A percentile compares a stretch with the other conserved stretches of the same genome.
Evolutionary conservation across 2,329 filamentous ascomycete species (phyloP).

Genomic region (Gnomoniopsis smithogilvyi): DNA sequence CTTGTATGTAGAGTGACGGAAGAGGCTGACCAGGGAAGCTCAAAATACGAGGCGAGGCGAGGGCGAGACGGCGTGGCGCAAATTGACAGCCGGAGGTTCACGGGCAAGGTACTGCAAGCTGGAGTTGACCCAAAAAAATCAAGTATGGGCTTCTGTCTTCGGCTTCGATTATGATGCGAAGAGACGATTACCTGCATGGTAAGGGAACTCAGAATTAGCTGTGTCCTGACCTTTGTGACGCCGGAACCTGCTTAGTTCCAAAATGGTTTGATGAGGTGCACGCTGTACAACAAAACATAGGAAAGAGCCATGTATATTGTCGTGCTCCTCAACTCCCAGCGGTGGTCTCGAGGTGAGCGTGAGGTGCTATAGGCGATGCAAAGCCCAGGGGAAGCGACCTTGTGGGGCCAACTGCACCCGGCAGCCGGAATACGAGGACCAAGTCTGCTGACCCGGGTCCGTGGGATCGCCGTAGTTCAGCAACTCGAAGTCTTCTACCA

Average conservation of each 20-base stretch:
- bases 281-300: not conserved
- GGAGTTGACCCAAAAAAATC: conserved; percentile 2
- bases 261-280: not conserved
- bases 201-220: conserved; percentile 29
- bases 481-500: not conserved
- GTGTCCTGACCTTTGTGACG: conserved; percentile 21
- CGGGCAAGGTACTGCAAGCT: conserved; percentile 14
- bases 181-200: conserved; percentile 35
- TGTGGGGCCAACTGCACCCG: not conserved
- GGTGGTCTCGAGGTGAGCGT: not conserved
- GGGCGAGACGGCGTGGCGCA: conserved; percentile 12
- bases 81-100: conserved; percentile 6
- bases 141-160: conserved; percentile 13
- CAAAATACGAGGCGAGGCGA: conserved; percentile 18
- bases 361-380: not conserved
- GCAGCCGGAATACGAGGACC: not conserved
- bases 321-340: not conserved
- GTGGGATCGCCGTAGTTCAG: not conserved
- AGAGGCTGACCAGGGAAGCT: conserved; percentile 4
- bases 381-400: not conserved
- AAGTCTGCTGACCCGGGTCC: not conserved
- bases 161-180: conserved; percentile 23
- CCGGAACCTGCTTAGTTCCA: conserved; percentile 1
- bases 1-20: conserved; percentile 4
- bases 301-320: not conserved